These are phyloP conservation scores for Melaleuca alternifolia DNA, from an alignment of 345 rosid genomes.

Conservation along the genomic window DNA sequence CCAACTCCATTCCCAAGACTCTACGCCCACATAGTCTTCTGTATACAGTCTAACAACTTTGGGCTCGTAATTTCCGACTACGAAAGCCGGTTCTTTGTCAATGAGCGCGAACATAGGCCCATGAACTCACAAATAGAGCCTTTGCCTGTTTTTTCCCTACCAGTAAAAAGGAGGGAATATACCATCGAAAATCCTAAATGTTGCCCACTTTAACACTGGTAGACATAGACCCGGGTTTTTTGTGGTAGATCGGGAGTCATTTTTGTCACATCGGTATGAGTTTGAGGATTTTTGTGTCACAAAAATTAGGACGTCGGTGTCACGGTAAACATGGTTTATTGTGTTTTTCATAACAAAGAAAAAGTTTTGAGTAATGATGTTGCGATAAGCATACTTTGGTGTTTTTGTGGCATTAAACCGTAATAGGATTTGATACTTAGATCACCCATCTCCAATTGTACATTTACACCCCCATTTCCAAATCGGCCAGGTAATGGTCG, in stretches of 20 bases:
- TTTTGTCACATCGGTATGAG: not conserved
- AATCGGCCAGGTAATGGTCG: not conserved
- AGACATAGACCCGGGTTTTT: not conserved
- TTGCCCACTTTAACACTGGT: not conserved
- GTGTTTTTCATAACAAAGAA: not conserved
- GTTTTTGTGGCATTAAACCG: not conserved
- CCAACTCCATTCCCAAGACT: not conserved
- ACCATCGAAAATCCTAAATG: not conserved
- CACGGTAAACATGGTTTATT: not conserved
- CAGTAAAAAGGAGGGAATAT: not conserved
- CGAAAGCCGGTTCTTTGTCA: not conserved
- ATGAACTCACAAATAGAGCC: not conserved
- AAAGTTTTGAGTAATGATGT: not conserved
- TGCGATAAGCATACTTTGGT: not conserved
- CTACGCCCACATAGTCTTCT: not conserved
- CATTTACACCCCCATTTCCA: not conserved
- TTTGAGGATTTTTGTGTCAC: not conserved
- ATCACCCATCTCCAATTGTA: not conserved
- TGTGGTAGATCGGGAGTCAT: rapidly evolving
- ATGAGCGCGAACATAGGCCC: not conserved
- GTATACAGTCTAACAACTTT: not conserved
- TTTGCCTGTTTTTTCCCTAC: not conserved
- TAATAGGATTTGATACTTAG: not conserved
- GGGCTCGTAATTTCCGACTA: not conserved
- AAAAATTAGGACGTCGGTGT: not conserved